Base-by-base conservation (phyloP, 2,329 filamentous ascomycete species). In the Fusarium bulbicola region DNA sequence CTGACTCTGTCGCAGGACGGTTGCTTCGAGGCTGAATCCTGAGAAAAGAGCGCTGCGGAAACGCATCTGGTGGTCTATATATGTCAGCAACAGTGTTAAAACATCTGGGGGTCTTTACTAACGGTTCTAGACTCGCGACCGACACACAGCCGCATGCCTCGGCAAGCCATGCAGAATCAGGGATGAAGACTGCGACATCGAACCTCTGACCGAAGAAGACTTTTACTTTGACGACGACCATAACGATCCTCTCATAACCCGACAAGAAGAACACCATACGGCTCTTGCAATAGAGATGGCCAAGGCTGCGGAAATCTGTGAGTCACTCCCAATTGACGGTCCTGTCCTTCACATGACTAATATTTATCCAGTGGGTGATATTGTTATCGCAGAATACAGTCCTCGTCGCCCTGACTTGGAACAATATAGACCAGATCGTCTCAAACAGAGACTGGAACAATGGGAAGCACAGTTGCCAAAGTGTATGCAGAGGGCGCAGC, bases 11-110 rank as follows among this genome's bases (percentile, higher is more conserved):
- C 6, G 2, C 3, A 70, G 73, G 0, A 26, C 59, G 2, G 40
- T 61, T 2, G 46, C 46, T 0, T 59, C 47, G 0, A 59, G 58
- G 4, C 5, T 74, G 4, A 73, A 47, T 1, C 62, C 46, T 0
- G 46, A 63, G 16, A 53, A 58, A 15, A 65, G 42, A 3, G 62
- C 74, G 0, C 2, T 76, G 1, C 62, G 74, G 5, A 76, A 70
- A 20, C 58, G 74, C 1, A 73, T 76, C 4, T 76, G 74, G 74
- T 74, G 74, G 74, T 74, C 74, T 3, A 70, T 76, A 1, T 76
- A 76, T 6, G 73, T n/a, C n/a, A n/a, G n/a, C n/a, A n/a, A n/a
- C n/a, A n/a, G n/a, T n/a, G n/a, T n/a, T n/a, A n/a, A n/a, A n/a
- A n/a, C n/a, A n/a, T n/a, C n/a, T n/a, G n/a, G n/a, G n/a, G n/a